Evolutionary conservation across 495 filamentous ascomycete species (phyloP).

Genomic region (Clohesyomyces aquaticus): DNA sequence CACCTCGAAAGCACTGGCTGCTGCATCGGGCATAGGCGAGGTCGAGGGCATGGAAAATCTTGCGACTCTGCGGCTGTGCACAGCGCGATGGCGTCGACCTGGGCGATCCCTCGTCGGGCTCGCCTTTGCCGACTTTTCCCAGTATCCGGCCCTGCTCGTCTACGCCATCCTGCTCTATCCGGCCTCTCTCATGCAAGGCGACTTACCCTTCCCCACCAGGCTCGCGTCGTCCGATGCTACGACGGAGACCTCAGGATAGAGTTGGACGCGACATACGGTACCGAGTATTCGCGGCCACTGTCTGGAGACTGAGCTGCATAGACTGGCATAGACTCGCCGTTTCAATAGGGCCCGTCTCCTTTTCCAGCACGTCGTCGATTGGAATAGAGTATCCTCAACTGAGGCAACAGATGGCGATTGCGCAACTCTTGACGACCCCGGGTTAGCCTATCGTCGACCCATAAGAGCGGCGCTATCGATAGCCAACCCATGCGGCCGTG

Average conservation of each 20-base stretch:
- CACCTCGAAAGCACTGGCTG: background rate
- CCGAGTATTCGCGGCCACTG: background rate
- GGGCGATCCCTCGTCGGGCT: slow-evolving; percentile 4
- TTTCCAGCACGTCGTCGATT: slow-evolving; percentile 16
- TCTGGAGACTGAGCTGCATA: slow-evolving; percentile 5
- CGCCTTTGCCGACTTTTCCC: slow-evolving; percentile 22
- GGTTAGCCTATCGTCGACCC: slow-evolving; percentile 39
- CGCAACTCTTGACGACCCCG: slow-evolving; percentile 34
- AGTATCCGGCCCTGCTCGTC: background rate
- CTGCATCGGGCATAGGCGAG: background rate
- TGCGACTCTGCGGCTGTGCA: slow-evolving; percentile 24
- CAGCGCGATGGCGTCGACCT: slow-evolving; percentile 1
- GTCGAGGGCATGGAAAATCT: background rate
- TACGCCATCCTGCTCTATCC: slow-evolving; percentile 1
- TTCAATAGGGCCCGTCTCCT: slow-evolving; percentile 30
- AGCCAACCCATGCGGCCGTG: slow-evolving; percentile 31
- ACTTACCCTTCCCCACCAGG: background rate
- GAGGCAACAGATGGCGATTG: slow-evolving; percentile 26
- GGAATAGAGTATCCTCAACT: slow-evolving; percentile 21
- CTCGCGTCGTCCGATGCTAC: slow-evolving; percentile 14
- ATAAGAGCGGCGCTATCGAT: slow-evolving; percentile 42
- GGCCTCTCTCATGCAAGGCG: background rate
- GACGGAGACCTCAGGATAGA: background rate
- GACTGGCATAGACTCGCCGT: slow-evolving; percentile 24
- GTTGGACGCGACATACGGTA: background rate